Percentiles rank a stretch among this genome's conserved stretches.
phyloP scores from a whole-genome alignment of 2,329 filamentous ascomycete genomes.

The Elsinoe batatas region DNA sequence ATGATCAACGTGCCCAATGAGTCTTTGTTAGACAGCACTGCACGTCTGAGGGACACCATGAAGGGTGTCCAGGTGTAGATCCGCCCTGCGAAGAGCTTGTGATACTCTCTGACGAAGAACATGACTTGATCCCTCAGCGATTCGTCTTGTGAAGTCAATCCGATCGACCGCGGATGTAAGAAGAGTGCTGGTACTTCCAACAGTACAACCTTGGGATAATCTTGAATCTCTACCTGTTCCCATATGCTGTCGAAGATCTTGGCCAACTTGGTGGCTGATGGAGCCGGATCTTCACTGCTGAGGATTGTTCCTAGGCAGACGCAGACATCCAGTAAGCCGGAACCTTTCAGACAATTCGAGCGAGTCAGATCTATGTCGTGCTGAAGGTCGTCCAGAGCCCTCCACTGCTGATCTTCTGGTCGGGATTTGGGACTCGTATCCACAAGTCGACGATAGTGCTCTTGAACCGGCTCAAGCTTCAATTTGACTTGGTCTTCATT shows the following conservation, averaged over 20 bases:
- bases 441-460: background rate
- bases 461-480: background rate
- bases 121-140: constrained; percentile 2
- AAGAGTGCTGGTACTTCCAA: constrained; percentile 30
- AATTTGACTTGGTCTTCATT: background rate
- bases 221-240: constrained; percentile 39
- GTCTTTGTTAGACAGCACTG: constrained; percentile 21
- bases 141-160: constrained; percentile 16
- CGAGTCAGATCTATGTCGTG: constrained; percentile 21
- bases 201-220: constrained; percentile 34
- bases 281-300: constrained; percentile 11
- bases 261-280: constrained; percentile 4
- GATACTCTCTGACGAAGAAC: constrained; percentile 13
- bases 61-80: constrained; percentile 26
- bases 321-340: constrained; percentile 24
- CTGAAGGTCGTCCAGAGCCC: constrained; percentile 21
- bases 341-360: constrained; percentile 25
- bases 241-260: constrained; percentile 30
- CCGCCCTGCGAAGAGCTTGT: constrained; percentile 20
- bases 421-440: background rate
- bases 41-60: constrained; percentile 20
- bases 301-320: constrained; percentile 20
- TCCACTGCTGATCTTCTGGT: background rate
- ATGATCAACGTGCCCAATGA: constrained; percentile 27
- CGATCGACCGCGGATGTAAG: constrained; percentile 27